Evolutionary conservation across 345 rosid species (phyloP), one percentile per base, ranked within the genome.

Genomic region (Eucalyptus curtisii): DNA sequence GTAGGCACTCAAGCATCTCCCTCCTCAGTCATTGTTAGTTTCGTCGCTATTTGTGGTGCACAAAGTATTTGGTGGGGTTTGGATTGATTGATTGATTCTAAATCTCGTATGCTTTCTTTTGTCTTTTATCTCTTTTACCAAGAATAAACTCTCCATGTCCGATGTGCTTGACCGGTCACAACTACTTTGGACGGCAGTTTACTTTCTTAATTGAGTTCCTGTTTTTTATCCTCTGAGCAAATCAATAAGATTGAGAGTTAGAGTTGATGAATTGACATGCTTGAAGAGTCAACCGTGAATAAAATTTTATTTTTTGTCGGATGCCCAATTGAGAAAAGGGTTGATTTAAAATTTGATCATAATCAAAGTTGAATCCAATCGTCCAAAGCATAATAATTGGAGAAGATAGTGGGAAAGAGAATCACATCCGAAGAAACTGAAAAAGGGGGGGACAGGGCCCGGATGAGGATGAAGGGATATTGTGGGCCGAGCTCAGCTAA

Each of bases 181-280:
- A 68, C 10, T 68, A 33, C 44, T 31, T 13, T 12, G 68, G 16
- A 59, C 3, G 20, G 20, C 1, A 12, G 42, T 40, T 1, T 22
- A 20, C 30, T 76, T 40, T 76, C 14, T 37, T 25, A 6, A 37
- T 52, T 52, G 10, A 52, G 25, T 52, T 8, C 57, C 3, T 52
- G 1, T 19, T 27, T 13, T 31, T 20, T 17, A 3, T 33, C 25
- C 4, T 4, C 7, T 11, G 2, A 19, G 13, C 81, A 33, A 33
- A 9, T 19, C 3, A 10, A 8, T 33, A 3, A 33, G 44, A 68
- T 71, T 11, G 13, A 19, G 44, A 37, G 44, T 5, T 5, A 10
- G 76, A 64, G 33, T 14, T 0, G 15, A 14, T 5, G 24, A 52
- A 52, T 52, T 0, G 55, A 0, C 2, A 52, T 52, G 57, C 4